phyloP scores from a whole-genome alignment of 306 rosid species.

The Hippophae rhamnoides region DNA sequence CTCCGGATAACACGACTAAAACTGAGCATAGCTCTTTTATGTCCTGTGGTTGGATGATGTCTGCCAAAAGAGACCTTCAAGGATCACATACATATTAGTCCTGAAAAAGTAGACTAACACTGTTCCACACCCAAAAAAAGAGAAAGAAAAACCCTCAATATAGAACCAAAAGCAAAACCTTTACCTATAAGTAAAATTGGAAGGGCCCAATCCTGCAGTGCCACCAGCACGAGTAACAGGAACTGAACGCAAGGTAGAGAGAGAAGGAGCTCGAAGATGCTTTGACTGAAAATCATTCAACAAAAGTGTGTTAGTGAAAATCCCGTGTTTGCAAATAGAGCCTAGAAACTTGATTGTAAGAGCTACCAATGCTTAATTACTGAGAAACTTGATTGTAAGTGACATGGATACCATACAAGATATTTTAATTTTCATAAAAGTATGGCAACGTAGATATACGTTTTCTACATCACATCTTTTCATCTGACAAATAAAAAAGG shows the following conservation, averaged over 20 bases:
- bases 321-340: neutral
- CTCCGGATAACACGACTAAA: slow-evolving; percentile 35
- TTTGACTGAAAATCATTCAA: slow-evolving; percentile 51
- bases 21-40: slow-evolving; percentile 51
- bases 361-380: too few relatives aligned
- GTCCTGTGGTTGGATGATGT: slow-evolving; percentile 46
- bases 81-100: neutral
- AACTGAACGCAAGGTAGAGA: slow-evolving; percentile 44
- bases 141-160: neutral
- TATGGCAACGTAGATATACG: neutral
- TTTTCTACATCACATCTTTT: neutral
- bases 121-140: neutral
- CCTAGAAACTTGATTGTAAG: neutral
- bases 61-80: slow-evolving; percentile 48
- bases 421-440: neutral
- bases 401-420: neutral
- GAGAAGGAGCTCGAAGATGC: slow-evolving; percentile 38
- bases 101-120: neutral
- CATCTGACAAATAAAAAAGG: neutral
- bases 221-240: slow-evolving; percentile 51
- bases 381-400: too few relatives aligned
- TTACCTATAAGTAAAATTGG: slow-evolving; percentile 83
- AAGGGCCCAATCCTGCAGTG: slow-evolving; percentile 57
- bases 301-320: neutral
- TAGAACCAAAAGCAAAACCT: slow-evolving; percentile 14